Evolutionary conservation across 371 early-diverging fungal genomes (phyloP), one percentile per base, ranked within the genome.

Genomic region (Rhizopus arrhizus): DNA sequence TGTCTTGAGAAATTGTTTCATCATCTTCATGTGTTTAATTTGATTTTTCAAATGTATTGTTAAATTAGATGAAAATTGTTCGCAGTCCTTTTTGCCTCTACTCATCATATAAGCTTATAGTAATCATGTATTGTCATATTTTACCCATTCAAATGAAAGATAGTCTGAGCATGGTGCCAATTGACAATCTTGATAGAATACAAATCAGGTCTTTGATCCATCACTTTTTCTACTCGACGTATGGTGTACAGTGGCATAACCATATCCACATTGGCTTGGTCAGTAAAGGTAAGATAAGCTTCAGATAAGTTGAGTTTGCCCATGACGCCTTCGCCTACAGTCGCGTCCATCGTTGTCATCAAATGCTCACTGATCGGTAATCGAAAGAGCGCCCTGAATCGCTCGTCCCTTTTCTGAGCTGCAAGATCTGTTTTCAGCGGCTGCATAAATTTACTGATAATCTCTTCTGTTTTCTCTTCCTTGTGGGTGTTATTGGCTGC

Each of bases 191-290:
- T 83, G 36, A 88, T 69, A 11, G 82, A 67, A 52, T 73, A 80
- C 35, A 70, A 56, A 41, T 74, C 70, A 2, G 70, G 38, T n/a
- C 58, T 22, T 22, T 22, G 62, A 31, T 71, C 74, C 15, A 59
- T 82, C 57, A 91, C 73, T 35, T 91, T 81, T 68, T 97, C 97
- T 2, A 98, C 94, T 5, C 94, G 83, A 50, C 94, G 91, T 45
- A 98, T 85, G 10, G 94, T 91, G 64, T 87, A 94, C 45, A 95
- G 85, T 6, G 96, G 98, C 32, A 97, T 72, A 0, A 89, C 88
- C 15, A 92, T 66, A 42, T 88, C 83, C 59, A 90, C 88, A 1
- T 55, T 55, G 7, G 64, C 63, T 45, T 70, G 64, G 33, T 85
- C 84, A 43, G 53, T 75, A 68, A 93, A 98, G 41, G 93, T 87